Evolutionary conservation across 2,329 filamentous ascomycete genomes (phyloP).

Genomic region (Beauveria pseudobassiana): DNA sequence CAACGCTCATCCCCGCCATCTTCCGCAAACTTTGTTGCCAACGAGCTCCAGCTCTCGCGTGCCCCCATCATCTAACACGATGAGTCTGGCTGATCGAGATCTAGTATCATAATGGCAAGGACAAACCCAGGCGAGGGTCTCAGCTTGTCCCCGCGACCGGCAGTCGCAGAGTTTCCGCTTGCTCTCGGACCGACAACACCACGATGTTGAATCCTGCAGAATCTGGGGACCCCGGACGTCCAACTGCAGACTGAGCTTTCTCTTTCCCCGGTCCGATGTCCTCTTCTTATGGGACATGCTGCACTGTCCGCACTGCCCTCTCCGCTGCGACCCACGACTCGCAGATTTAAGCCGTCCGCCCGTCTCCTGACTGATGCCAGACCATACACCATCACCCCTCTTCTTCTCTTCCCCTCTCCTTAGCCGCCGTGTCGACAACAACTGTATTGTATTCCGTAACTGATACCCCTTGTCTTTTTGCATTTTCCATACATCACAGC

Average conservation of each 20-base stretch:
- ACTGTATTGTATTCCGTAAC: background rate
- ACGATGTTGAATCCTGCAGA: background rate
- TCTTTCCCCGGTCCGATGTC: background rate
- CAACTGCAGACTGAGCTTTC: background rate
- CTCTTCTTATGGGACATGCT: background rate
- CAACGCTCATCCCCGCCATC: too few relatives aligned
- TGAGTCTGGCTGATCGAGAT: background rate
- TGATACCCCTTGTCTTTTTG: background rate
- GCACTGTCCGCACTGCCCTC: background rate
- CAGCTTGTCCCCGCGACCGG: background rate
- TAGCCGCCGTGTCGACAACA: background rate
- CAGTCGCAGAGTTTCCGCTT: too few relatives aligned
- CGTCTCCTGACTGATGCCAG: background rate
- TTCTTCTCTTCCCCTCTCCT: background rate
- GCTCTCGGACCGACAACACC: conserved; percentile 2
- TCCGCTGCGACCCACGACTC: conserved; percentile 1
- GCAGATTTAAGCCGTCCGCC: background rate
- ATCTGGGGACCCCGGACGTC: background rate
- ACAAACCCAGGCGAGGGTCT: background rate
- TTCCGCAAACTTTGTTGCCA: background rate
- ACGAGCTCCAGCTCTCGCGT: background rate
- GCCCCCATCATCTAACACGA: too few relatives aligned
- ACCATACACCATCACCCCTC: background rate
- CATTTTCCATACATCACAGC: background rate
- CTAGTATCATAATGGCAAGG: background rate